Percentiles rank a stretch among this genome's conserved stretches.
These are phyloP conservation scores for Kickxella alabastrina DNA, from an alignment of 192 early-diverging fungal species.

Conservation along the genomic window DNA sequence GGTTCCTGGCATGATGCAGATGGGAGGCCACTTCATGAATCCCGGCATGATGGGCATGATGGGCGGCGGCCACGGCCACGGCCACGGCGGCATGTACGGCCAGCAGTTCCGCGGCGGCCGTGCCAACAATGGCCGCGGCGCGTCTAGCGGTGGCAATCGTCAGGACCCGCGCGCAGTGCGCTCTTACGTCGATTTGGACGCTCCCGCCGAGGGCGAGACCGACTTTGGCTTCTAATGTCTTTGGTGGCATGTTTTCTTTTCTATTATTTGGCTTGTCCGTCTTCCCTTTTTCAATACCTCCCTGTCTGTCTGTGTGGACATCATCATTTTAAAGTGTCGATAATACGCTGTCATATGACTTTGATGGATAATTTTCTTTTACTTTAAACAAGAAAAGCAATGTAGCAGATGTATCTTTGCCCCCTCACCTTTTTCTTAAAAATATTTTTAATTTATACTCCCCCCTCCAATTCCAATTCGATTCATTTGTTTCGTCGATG, in stretches of 20 bases:
- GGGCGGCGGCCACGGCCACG: slow-evolving; percentile 34
- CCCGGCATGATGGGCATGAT: slow-evolving; percentile 44
- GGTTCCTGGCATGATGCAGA: slow-evolving; percentile 47
- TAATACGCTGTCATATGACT: too few relatives aligned
- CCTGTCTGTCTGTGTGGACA: background rate
- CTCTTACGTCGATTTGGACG: slow-evolving; percentile 85
- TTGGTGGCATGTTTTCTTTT: background rate
- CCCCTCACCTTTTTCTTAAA: too few relatives aligned
- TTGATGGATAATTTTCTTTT: background rate
- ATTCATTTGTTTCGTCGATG: too few relatives aligned
- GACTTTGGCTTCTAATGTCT: slow-evolving; percentile 52
- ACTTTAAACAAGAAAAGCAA: background rate
- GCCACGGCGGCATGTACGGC: slow-evolving; percentile 31
- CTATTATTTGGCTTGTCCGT: background rate
- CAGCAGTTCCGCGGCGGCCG: slow-evolving; percentile 28
- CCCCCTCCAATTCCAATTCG: too few relatives aligned
- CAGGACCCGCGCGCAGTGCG: slow-evolving; percentile 73
- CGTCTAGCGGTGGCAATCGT: slow-evolving; percentile 6
- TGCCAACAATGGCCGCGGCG: background rate
- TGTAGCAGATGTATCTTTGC: background rate
- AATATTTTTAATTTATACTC: too few relatives aligned
- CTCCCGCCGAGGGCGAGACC: slow-evolving; percentile 71
- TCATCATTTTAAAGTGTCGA: too few relatives aligned
- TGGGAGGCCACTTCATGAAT: slow-evolving; percentile 49
- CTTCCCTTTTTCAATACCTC: background rate